These are phyloP conservation scores for Fraxinus latifolia DNA, from an alignment of 305 asterid species.

Conservation along the genomic window DNA sequence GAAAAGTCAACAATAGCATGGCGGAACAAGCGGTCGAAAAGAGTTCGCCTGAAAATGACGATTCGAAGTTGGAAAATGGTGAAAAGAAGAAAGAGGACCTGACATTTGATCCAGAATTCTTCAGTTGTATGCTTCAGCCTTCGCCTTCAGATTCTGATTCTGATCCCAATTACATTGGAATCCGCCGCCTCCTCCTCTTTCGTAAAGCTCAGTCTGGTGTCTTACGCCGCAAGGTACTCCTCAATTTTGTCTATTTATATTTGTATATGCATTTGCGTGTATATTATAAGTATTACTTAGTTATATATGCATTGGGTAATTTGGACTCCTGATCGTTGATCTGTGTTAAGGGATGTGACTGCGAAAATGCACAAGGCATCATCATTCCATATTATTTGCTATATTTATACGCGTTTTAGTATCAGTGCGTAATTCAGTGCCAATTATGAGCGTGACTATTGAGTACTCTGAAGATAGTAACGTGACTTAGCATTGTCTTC, in stretches of 20 bases:
- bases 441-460: background rate
- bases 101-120: slow-evolving; percentile 66
- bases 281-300: background rate
- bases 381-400: background rate
- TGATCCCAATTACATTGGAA: slow-evolving; percentile 54
- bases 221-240: slow-evolving; percentile 71
- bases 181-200: slow-evolving; percentile 80
- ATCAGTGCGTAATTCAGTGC: background rate
- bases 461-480: background rate
- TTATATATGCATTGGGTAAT: slow-evolving; percentile 15
- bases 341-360: background rate
- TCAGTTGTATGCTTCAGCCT: slow-evolving; percentile 93
- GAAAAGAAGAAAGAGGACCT: slow-evolving; percentile 33
- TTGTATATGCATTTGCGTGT: background rate
- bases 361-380: background rate
- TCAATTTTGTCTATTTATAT: background rate
- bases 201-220: slow-evolving; percentile 79
- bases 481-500: background rate
- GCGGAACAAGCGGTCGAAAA: slow-evolving; percentile 44
- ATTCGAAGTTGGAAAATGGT: slow-evolving; percentile 30
- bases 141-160: slow-evolving; percentile 70
- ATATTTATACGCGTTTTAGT: background rate
- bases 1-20: slow-evolving; percentile 40
- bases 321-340: background rate
- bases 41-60: slow-evolving; percentile 36